Conservation (phyloP, 2,329 filamentous ascomycete genomes). For the Trichophyton benhamiae region DNA sequence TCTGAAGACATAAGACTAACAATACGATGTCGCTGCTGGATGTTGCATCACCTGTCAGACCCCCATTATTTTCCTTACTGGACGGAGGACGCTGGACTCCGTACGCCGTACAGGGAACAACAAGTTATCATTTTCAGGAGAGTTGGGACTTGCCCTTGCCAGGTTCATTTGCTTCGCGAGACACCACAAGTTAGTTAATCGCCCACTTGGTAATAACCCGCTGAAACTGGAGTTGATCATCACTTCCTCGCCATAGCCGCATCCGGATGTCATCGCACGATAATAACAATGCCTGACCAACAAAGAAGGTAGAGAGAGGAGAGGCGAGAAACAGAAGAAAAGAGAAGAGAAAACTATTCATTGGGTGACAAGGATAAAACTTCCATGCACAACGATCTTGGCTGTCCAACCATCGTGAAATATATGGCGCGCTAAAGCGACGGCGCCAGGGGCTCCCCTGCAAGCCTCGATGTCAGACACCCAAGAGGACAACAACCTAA, state of each 20-base stretch:
- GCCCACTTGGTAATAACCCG: too few relatives aligned
- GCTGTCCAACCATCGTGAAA: not conserved
- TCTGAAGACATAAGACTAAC: not conserved
- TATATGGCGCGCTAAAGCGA: not conserved
- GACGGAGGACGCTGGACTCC: too few relatives aligned
- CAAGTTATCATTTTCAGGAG: too few relatives aligned
- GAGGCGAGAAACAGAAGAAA: not conserved
- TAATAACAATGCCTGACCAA: not conserved
- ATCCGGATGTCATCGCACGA: not conserved
- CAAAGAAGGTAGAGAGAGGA: not conserved
- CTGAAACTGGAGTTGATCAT: not conserved
- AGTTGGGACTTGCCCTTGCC: too few relatives aligned
- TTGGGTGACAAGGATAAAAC: not conserved
- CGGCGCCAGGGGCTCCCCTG: not conserved
- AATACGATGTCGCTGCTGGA: not conserved
- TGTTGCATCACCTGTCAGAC: not conserved
- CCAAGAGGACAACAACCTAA: not conserved
- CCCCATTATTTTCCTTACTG: not conserved
- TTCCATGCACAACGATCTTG: not conserved
- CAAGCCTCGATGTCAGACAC: not conserved
- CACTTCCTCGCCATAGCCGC: not conserved
- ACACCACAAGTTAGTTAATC: too few relatives aligned
- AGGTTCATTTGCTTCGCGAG: too few relatives aligned
- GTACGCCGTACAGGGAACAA: too few relatives aligned
- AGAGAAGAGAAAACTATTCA: not conserved